Evolutionary conservation across 495 filamentous ascomycete species (phyloP).

Genomic region (Copromyces sp.): DNA sequence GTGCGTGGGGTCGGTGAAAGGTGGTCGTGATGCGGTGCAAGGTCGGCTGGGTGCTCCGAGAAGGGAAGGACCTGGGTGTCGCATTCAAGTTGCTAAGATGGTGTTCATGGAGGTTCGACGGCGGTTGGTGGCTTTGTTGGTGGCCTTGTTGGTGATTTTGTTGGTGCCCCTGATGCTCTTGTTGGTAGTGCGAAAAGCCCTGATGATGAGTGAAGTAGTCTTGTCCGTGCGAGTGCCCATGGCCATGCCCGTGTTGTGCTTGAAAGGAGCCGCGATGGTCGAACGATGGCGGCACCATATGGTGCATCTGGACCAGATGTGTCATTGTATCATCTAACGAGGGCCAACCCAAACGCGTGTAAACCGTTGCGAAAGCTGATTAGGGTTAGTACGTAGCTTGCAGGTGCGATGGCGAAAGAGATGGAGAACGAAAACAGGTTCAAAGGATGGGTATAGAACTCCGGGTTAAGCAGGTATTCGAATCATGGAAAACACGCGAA

Average conservation of each 20-base stretch:
- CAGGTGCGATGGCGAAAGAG: not conserved
- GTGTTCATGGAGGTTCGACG: constrained; percentile 10
- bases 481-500: not conserved
- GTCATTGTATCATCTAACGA: not conserved
- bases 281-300: constrained; percentile 35
- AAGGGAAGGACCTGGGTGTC: constrained; percentile 28
- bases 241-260: not conserved
- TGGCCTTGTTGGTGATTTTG: not conserved
- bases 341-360: not conserved
- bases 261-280: constrained; percentile 24
- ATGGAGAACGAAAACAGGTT: not conserved
- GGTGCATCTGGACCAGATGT: constrained; percentile 38
- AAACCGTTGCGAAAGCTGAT: not conserved
- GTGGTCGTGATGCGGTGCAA: constrained; percentile 22
- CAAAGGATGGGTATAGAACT: not conserved
- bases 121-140: constrained; percentile 2
- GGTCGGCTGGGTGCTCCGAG: constrained; percentile 28
- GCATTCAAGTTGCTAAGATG: constrained; percentile 9
- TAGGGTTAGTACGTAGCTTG: not conserved
- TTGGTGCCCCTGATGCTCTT: not conserved
- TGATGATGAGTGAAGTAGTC: constrained; percentile 22
- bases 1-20: constrained; percentile 25
- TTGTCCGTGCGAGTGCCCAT: constrained; percentile 11
- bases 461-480: not conserved
- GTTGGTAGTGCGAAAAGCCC: constrained; percentile 10